Evolutionary conservation across 1,284 basidiomycete genomes (phyloP).

Genomic region (Ustilago esculenta): DNA sequence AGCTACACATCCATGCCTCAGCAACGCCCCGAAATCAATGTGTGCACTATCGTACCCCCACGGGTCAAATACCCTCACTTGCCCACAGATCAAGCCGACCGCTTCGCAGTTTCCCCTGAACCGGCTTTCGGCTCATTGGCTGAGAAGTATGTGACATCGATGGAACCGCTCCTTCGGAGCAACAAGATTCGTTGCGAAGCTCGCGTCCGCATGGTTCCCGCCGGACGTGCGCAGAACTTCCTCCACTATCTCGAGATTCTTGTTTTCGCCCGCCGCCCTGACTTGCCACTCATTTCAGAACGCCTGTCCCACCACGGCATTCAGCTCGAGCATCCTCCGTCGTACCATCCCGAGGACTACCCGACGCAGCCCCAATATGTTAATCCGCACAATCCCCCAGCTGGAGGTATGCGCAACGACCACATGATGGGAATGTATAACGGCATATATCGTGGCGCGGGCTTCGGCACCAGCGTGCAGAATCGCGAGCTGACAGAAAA

Average conservation of each 20-base stretch:
- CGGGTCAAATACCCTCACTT: slow-evolving; percentile 16
- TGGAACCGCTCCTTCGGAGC: slow-evolving; percentile 39
- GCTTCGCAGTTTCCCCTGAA: not conserved
- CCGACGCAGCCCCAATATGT: slow-evolving; percentile 75
- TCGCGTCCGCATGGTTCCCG: slow-evolving; percentile 44
- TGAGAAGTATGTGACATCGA: slow-evolving; percentile 41
- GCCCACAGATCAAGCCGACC: slow-evolving; percentile 17
- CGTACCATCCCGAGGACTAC: slow-evolving; percentile 73
- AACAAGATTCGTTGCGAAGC: slow-evolving; percentile 51
- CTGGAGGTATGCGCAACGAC: slow-evolving; percentile 30
- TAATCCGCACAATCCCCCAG: slow-evolving; percentile 76
- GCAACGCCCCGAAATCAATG: slow-evolving; percentile 41
- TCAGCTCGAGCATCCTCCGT: slow-evolving; percentile 80
- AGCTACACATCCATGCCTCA: slow-evolving; percentile 10
- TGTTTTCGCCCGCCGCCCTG: slow-evolving; percentile 89
- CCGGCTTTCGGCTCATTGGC: slow-evolving; percentile 48
- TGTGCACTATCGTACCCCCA: slow-evolving; percentile 41
- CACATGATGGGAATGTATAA: slow-evolving; percentile 10
- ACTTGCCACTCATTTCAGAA: slow-evolving; percentile 81
- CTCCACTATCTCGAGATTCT: slow-evolving; percentile 84
- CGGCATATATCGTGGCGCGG: slow-evolving; percentile 68
- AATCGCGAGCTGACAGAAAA: slow-evolving; percentile 72
- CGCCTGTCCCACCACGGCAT: slow-evolving; percentile 77
- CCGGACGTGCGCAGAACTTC: slow-evolving; percentile 41
- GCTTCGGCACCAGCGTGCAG: slow-evolving; percentile 39